Evolutionary conservation across 208 protist genomes (phyloP).

Genomic region (Acanthamoeba quina): DNA sequence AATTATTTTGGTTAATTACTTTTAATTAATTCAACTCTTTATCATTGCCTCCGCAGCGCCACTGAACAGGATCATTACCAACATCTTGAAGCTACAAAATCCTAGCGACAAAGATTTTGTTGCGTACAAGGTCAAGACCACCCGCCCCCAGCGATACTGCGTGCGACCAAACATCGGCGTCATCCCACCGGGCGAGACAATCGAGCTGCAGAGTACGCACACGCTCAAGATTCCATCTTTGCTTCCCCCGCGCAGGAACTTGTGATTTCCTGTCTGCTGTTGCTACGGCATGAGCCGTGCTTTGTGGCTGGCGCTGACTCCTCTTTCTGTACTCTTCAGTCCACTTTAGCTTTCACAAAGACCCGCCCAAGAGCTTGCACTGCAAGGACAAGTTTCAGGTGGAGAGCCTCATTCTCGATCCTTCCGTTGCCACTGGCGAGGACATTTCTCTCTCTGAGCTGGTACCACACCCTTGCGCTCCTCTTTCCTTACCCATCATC

Average conservation of each 20-base stretch:
- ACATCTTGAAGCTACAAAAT: slow-evolving; percentile 73
- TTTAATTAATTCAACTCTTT: background rate
- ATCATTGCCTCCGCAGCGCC: background rate
- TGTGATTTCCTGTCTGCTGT: background rate
- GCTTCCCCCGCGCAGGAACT: background rate
- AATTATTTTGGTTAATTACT: background rate
- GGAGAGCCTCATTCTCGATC: slow-evolving; percentile 50
- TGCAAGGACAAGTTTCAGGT: slow-evolving; percentile 77
- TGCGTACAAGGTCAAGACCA: slow-evolving; percentile 84
- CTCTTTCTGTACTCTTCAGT: background rate
- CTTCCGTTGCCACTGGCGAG: slow-evolving; percentile 23
- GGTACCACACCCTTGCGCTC: background rate
- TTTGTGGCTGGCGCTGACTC: background rate
- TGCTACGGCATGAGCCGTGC: background rate
- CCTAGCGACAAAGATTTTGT: slow-evolving; percentile 58
- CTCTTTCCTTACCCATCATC: background rate
- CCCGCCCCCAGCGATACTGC: slow-evolving; percentile 80
- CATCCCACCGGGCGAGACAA: slow-evolving; percentile 75
- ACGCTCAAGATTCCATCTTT: background rate
- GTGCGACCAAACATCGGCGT: slow-evolving; percentile 82
- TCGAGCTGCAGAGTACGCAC: slow-evolving; percentile 79
- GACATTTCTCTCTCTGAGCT: slow-evolving; percentile 66
- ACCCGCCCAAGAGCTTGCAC: slow-evolving; percentile 70
- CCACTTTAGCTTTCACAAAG: slow-evolving; percentile 75
- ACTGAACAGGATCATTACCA: slow-evolving; percentile 74